phyloP scores from a whole-genome alignment of 371 early-diverging fungal species.

The Syncephalastrum sp. region DNA sequence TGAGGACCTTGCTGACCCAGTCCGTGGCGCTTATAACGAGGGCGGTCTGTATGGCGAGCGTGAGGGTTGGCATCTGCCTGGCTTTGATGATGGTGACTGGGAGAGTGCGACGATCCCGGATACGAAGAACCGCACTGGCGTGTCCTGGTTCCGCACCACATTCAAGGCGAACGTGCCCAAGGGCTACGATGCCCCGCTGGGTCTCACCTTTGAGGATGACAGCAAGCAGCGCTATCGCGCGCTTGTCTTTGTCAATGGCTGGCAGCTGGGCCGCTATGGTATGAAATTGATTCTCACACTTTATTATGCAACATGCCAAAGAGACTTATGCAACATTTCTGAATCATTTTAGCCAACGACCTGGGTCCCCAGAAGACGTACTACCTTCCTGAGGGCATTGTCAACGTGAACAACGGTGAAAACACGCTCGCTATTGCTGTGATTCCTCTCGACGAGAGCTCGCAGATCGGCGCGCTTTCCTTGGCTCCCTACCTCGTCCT shows the following conservation, averaged over 20 bases:
- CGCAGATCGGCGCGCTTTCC: slow-evolving; percentile 12
- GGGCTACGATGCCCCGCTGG: slow-evolving; percentile 18
- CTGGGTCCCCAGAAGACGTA: slow-evolving; percentile 20
- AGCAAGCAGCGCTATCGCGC: slow-evolving; percentile 15
- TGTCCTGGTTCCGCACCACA: slow-evolving; percentile 18
- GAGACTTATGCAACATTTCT: no score
- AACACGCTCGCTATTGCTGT: slow-evolving; percentile 22
- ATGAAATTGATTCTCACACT: not conserved
- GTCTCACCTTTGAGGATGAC: slow-evolving; percentile 11
- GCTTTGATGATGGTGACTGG: slow-evolving; percentile 20
- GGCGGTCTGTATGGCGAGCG: slow-evolving; percentile 26
- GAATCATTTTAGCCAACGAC: slow-evolving; percentile 14
- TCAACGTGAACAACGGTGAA: slow-evolving; percentile 17
- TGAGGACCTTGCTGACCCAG: slow-evolving; percentile 23
- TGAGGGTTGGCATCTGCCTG: slow-evolving; percentile 27
- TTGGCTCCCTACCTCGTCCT: slow-evolving; percentile 13
- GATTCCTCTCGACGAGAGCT: slow-evolving; percentile 15
- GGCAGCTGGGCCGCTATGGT: slow-evolving; percentile 27
- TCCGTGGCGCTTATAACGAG: slow-evolving; percentile 21
- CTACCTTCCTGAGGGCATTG: slow-evolving; percentile 20
- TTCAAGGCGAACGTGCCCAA: slow-evolving; percentile 17
- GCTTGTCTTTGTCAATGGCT: slow-evolving; percentile 22
- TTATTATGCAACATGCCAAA: no score
- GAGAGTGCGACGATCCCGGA: slow-evolving; percentile 8
- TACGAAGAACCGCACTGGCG: slow-evolving; percentile 11